These are phyloP conservation scores for Scheffersomyces parashehatae DNA, from an alignment of 1,139 yeast genomes.

Conservation along the genomic window DNA sequence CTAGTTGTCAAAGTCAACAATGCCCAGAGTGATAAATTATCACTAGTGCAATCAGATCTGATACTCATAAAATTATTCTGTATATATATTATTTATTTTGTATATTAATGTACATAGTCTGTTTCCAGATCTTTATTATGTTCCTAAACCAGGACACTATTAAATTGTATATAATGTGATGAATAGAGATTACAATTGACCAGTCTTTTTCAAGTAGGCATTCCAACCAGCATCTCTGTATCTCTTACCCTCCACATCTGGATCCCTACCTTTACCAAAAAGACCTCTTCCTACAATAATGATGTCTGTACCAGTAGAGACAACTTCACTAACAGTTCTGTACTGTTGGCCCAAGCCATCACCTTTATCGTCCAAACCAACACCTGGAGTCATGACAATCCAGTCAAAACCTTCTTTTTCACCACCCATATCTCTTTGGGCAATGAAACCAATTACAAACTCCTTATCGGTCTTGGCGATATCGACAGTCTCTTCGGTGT, in stretches of 20 bases:
- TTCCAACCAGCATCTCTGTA: constrained; percentile 94
- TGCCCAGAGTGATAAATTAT: too few species aligned
- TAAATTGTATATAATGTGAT: too few species aligned
- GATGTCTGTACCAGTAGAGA: constrained; percentile 82
- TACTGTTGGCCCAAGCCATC: constrained; percentile 96
- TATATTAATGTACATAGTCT: too few species aligned
- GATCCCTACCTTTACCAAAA: constrained; percentile 95
- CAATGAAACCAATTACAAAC: constrained; percentile 95
- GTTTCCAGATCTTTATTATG: too few species aligned
- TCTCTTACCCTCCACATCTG: constrained; percentile 80
- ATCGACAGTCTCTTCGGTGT: constrained; percentile 82
- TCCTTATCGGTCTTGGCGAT: constrained; percentile 85
- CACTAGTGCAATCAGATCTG: too few species aligned
- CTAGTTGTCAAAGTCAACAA: not conserved
- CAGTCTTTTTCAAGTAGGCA: constrained; percentile 62
- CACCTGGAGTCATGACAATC: constrained; percentile 97
- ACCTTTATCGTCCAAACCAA: constrained; percentile 96
- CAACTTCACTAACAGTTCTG: constrained; percentile 84
- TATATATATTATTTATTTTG: too few species aligned
- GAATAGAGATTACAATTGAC: constrained; percentile 1
- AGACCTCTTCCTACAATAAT: constrained; percentile 97
- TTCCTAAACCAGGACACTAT: not conserved
- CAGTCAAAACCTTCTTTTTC: constrained; percentile 85
- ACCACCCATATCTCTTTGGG: constrained; percentile 87
- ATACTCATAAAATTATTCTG: too few species aligned